Evolutionary conservation across 768 basidiomycete genomes (phyloP), one percentile per base, ranked within the genome.

Genomic region (Cystofilobasidium capitatum): DNA sequence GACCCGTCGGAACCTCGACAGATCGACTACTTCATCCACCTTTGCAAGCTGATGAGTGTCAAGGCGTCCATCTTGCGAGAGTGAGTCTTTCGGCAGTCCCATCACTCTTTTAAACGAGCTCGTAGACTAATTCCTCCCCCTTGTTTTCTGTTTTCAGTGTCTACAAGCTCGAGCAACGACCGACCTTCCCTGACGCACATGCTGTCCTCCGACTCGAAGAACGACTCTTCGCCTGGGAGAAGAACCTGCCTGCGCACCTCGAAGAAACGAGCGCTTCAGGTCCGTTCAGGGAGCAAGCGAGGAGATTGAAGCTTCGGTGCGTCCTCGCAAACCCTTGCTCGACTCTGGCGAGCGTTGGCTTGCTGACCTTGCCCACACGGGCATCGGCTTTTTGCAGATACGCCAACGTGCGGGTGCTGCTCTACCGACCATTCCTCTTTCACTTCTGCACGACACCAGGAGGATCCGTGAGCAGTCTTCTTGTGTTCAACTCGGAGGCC

Each of bases 381-480:
- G 24, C 29, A n/a, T 33, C 17, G 14, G n/a, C n/a, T n/a, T 31
- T 17, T 24, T 37, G 3, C 42, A 63, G 62, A 31, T 63, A 63
- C 49, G 36, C 42, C 44, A 63, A 63, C 17, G 35, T 54, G 3
- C 62, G 49, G 22, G 36, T 63, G 17, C 62, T 63, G n/a, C 36
- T 47, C 0, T 63, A 49, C 36, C 44, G 62, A 10, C 62, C 62
- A 31, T 63, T 63, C 49, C 62, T 63, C 29, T 63, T 45, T 33
- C 49, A 63, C 45, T 63, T 63, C 35, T 63, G 62, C 35, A 63
- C 62, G 24, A 63, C 62, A 1, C 62, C 62, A 4, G 45, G 35
- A 31, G 62, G 62, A 5, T 33, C 29, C 51, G 51, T 55, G 2
- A 12, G 51, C 33, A 13, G 29, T 10, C 49, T 10, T 6, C n/a